A percentile compares a stretch with the other conserved stretches of the same genome.
These are phyloP conservation scores for Colletotrichum musae DNA, from an alignment of 2,329 filamentous ascomycete species.

Conservation along the genomic window DNA sequence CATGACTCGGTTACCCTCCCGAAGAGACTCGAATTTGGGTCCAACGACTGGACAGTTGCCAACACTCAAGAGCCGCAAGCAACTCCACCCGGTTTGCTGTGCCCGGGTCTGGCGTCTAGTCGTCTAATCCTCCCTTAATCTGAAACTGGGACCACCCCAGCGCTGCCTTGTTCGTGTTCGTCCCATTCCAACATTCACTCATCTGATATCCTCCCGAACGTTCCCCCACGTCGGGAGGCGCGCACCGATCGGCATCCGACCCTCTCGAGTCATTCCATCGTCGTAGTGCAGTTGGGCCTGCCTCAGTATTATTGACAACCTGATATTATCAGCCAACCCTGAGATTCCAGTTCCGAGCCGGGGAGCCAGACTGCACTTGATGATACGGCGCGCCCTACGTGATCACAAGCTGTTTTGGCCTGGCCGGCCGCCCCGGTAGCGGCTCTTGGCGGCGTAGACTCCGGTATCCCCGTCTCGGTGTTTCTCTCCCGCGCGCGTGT, in stretches of 20 bases:
- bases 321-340: not conserved
- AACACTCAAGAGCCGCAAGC: conserved; percentile 22
- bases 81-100: conserved; percentile 19
- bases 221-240: conserved; percentile 27
- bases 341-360: not conserved
- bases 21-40: conserved; percentile 6
- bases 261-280: conserved; percentile 28
- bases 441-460: conserved; percentile 16
- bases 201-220: conserved; percentile 21
- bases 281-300: conserved; percentile 22
- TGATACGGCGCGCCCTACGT: conserved; percentile 2
- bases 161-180: conserved; percentile 24
- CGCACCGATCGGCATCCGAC: conserved; percentile 5
- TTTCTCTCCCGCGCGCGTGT: conserved; percentile 4
- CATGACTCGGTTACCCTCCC: conserved; percentile 36
- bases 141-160: conserved; percentile 30
- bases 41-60: not conserved
- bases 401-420: conserved; percentile 10
- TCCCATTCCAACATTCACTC: conserved; percentile 7
- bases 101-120: conserved; percentile 19
- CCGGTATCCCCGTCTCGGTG: not conserved
- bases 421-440: conserved; percentile 6
- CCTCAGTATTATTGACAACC: conserved; percentile 5
- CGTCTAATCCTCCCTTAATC: conserved; percentile 18
- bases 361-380: not conserved